Conservation (phyloP, 345 rosid species). For the Balakata baccata region DNA sequence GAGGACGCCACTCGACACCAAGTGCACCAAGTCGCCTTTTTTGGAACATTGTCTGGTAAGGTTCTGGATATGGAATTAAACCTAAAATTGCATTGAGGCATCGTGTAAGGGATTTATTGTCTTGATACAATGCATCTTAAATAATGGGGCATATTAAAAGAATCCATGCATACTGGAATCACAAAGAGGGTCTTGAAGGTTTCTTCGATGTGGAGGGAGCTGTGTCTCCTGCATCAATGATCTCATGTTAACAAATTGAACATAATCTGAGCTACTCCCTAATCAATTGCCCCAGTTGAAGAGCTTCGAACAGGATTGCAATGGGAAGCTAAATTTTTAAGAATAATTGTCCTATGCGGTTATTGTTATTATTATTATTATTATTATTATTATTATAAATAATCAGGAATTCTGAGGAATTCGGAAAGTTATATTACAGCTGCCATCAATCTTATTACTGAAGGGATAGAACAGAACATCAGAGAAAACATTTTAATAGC, state of each 20-base stretch:
- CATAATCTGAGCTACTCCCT: not conserved
- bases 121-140: not conserved
- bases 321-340: not conserved
- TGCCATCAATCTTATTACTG: not conserved
- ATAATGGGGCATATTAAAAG: slow-evolving; percentile 21
- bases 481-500: not conserved
- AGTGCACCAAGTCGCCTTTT: slow-evolving; percentile 29
- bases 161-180: slow-evolving; percentile 34
- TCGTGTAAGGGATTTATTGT: not conserved
- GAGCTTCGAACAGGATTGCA: not conserved
- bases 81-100: slow-evolving; percentile 13
- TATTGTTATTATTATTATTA: too few relatives aligned
- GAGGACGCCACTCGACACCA: slow-evolving; percentile 28
- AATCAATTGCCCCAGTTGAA: slow-evolving; percentile 14
- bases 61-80: slow-evolving; percentile 33
- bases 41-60: slow-evolving; percentile 34
- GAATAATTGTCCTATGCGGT: not conserved
- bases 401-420: not conserved
- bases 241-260: slow-evolving; percentile 13
- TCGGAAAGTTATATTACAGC: not conserved
- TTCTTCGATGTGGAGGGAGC: slow-evolving; percentile 26
- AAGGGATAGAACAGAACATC: not conserved
- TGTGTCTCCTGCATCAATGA: slow-evolving; percentile 29
- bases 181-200: slow-evolving; percentile 29
- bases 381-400: too few relatives aligned